Conservation (phyloP, 257 asterid genomes). For the Gentiana straminea region DNA sequence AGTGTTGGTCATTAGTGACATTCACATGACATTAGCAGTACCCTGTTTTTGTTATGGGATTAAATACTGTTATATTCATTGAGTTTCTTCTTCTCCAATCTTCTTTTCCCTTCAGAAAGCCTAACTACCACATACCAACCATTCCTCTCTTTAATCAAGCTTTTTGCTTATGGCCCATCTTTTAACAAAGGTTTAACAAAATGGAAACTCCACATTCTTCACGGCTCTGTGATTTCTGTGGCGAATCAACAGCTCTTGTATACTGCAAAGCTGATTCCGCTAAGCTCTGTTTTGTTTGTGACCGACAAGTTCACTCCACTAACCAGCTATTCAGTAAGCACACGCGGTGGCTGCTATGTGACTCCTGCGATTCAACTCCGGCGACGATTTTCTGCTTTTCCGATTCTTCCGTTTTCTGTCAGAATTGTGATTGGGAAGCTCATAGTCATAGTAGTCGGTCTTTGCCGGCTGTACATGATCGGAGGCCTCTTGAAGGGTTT, state of each 20-base stretch:
- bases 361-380: constrained; percentile 56
- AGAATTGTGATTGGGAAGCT: constrained; percentile 91
- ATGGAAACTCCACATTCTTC: constrained; percentile 1
- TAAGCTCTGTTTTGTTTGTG: constrained; percentile 73
- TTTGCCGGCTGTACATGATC: constrained; percentile 37
- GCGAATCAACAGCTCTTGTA: constrained; percentile 45
- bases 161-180: no score
- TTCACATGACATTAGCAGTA: no score
- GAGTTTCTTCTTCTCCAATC: no score
- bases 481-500: constrained; percentile 84
- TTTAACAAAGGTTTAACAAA: no score
- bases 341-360: constrained; percentile 71
- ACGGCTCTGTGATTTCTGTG: constrained; percentile 69
- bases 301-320: constrained; percentile 78
- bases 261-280: constrained; percentile 96
- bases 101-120: no score
- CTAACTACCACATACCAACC: no score
- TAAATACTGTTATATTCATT: no score
- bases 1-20: no score
- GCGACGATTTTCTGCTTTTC: constrained; percentile 69
- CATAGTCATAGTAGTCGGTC: constrained; percentile 39
- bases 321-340: constrained; percentile 79
- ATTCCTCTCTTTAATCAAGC: no score
- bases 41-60: no score
- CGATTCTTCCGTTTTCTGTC: constrained; percentile 58